A percentile compares a stretch with the other conserved stretches of the same genome.
These are phyloP conservation scores for Aspergillus asperescens DNA, from an alignment of 495 filamentous ascomycete genomes.

Conservation along the genomic window DNA sequence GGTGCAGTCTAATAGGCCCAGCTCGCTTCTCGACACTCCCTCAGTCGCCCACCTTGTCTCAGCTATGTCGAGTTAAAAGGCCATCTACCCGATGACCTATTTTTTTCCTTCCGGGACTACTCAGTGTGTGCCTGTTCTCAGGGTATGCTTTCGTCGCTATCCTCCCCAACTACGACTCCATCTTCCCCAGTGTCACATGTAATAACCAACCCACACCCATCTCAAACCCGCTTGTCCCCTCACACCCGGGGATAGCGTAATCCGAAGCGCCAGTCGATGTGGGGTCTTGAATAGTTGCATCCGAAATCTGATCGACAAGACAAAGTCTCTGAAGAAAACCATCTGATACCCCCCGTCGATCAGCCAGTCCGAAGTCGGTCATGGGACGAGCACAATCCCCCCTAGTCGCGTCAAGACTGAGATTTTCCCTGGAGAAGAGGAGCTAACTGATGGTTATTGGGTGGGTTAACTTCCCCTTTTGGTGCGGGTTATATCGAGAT, in stretches of 20 bases:
- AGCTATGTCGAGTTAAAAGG: not conserved
- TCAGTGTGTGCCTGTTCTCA: not conserved
- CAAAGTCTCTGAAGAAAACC: not conserved
- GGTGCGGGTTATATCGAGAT: too few species aligned
- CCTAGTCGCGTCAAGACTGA: not conserved
- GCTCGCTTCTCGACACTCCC: not conserved
- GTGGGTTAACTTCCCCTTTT: not conserved
- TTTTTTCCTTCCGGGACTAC: not conserved
- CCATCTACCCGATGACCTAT: not conserved
- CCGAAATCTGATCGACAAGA: not conserved
- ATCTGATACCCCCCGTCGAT: slow-evolving; percentile 1
- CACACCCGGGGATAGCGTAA: not conserved
- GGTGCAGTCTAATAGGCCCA: slow-evolving; percentile 6
- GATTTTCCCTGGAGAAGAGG: not conserved
- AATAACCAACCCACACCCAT: not conserved
- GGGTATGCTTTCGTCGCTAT: not conserved
- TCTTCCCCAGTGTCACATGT: slow-evolving; percentile 11
- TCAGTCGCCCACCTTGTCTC: slow-evolving; percentile 2
- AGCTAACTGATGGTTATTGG: not conserved
- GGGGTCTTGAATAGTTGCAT: not conserved
- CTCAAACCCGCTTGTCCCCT: not conserved
- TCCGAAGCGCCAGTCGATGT: not conserved
- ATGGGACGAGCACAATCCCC: not conserved
- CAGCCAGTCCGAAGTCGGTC: not conserved
- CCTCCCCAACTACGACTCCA: slow-evolving; percentile 1